Base-by-base conservation (phyloP, 139 green algal species). In the Diplosphaera chodatii region DNA sequence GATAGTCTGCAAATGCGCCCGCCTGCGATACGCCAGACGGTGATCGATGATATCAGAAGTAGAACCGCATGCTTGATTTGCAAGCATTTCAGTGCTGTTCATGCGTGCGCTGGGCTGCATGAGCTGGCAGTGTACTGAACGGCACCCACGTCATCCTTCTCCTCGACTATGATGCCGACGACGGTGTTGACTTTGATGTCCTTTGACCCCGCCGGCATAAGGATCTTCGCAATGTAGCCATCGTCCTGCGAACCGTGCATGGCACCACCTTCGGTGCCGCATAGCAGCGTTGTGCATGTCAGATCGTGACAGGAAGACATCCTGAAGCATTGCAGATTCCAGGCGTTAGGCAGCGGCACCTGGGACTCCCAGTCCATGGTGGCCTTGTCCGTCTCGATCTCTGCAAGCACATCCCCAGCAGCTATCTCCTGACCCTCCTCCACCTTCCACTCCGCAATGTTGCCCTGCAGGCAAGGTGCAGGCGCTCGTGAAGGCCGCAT, bases 351-450 rank as follows among this genome's bases (percentile, higher is more conserved):
- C n/a, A n/a, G n/a, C n/a, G n/a, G 37, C 37, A 48, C 37, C 37
- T 48, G 74, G 1, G 85, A 76, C 80, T 98, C 94, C 91, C 90
- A 97, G 32, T 90, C 89, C 63, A 97, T 94, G n/a, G 89, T 96
- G 33, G 93, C 91, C 83, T 98, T 97, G 81, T 97, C 94, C 2
- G 95, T 99, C 83, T 98, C 95, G 28, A 99, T 87, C 71, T 97
- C 94, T 41, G 83, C 91, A 37, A 97, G 84, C 55, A 98, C 77
- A 68, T 99, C 94, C 3, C 93, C 95, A 3, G 89, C 71, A 27
- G 72, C 74, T 1, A 97, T 70, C 41, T 76, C 40, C 67, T 96
- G 89, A 2, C 93, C 82, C 68, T 92, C 94, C 71, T 93, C 90
- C 70, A 97, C 97, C 41, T 88, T 88, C 94, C 94, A 99, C 20